Percentiles rank a stretch among this genome's conserved stretches.
Evolutionary conservation across 2,329 filamentous ascomycete genomes (phyloP).

Genomic region (Golovinomyces cichoracearum): DNA sequence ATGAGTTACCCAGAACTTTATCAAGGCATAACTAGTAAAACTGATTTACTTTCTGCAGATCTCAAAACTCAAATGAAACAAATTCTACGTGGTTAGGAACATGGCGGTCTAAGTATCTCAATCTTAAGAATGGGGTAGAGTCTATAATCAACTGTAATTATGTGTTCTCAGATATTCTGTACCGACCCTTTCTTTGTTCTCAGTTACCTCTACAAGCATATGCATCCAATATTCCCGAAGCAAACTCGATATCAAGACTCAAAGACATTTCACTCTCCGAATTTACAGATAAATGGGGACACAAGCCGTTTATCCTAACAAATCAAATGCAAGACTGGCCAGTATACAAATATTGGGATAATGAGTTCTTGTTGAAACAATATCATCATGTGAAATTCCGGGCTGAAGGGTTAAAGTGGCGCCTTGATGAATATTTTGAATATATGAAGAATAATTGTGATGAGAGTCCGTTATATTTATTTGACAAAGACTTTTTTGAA

Average conservation of each 20-base stretch:
- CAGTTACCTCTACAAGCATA: slow-evolving; percentile 44
- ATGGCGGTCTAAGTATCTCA: slow-evolving; percentile 59
- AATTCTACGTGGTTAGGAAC: slow-evolving; percentile 42
- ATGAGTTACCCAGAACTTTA: no score
- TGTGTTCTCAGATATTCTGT: slow-evolving; percentile 72
- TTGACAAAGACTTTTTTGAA: slow-evolving; percentile 63
- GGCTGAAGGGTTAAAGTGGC: slow-evolving; percentile 86
- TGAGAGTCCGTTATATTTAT: slow-evolving; percentile 78
- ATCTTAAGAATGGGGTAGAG: slow-evolving; percentile 24
- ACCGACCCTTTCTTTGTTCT: slow-evolving; percentile 74
- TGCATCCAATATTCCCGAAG: slow-evolving; percentile 39
- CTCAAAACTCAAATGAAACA: slow-evolving; percentile 10
- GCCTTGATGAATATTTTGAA: slow-evolving; percentile 47
- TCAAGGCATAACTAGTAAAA: no score
- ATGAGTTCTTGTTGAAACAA: slow-evolving; percentile 34
- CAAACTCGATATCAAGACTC: slow-evolving; percentile 49
- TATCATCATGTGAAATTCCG: slow-evolving; percentile 49
- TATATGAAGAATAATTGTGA: slow-evolving; percentile 64
- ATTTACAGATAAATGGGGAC: slow-evolving; percentile 51
- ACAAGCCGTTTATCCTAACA: slow-evolving; percentile 67
- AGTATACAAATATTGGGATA: slow-evolving; percentile 46
- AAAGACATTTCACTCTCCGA: slow-evolving; percentile 42
- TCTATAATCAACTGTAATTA: slow-evolving; percentile 43
- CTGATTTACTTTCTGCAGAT: slow-evolving; percentile 5
- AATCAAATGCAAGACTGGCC: slow-evolving; percentile 62